Base-by-base conservation (phyloP, 108 stramenopile species). In the Epithemia pelagica region DNA sequence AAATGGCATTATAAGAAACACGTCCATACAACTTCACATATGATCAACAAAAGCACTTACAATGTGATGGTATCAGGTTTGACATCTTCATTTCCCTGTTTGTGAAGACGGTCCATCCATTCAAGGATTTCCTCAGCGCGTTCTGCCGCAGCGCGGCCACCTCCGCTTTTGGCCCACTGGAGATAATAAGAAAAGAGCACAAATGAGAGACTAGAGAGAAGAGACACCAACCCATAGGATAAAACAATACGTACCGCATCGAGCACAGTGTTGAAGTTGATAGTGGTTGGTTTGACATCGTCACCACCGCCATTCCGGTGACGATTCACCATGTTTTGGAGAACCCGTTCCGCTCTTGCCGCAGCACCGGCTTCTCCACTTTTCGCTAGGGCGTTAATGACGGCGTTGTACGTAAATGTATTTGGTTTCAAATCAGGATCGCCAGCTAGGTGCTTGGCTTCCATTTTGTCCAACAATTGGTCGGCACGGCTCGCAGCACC, bases 381-480 rank as follows among this genome's bases (percentile, higher is more conserved):
- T 64, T 90, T 89, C 52, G 91, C 91, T 32, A 86, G 75, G 19
- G 91, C 91, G 70, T 88, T 85, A 65, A 93, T 93, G 59, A 90
- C 88, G 67, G 82, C 82, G 55, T 84, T 84, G 69, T 87, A 84
- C 19, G 90, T 92, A 64, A 85, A 92, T 5, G 69, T 82, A 65
- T 87, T 89, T 18, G 90, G 90, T 59, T 85, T 85, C 53, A 92
- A 67, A 52, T 84, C 86, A 24, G 68, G 59, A 67, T 92, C 91
- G 56, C 91, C 91, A 32, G 88, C 85, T 18, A 80, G 58, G 64
- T 92, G 88, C 65, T 89, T 86, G 25, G 86, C 82, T 67, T 92
- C 88, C 91, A 92, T 92, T 64, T 87, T 85, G 37, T 92, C 91
- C 32, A 92, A 73, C 25, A 92, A 73, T 66, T 87, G 80, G 62